Evolutionary conservation across 768 basidiomycete genomes (phyloP), one percentile per base, ranked within the genome.

Genomic region (Dioszegia crocea): DNA sequence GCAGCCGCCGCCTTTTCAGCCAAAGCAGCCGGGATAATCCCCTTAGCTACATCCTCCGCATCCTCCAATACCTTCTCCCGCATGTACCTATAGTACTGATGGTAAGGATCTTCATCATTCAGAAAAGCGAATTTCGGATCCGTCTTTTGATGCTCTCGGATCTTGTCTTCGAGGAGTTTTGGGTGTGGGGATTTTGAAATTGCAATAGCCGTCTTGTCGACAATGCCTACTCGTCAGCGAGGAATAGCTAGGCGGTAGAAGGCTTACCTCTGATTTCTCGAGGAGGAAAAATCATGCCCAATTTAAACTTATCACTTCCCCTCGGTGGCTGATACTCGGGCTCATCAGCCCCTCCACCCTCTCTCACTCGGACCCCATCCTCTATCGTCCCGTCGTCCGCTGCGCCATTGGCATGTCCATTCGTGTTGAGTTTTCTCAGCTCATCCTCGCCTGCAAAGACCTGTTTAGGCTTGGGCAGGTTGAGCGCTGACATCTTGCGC

Each of bases 71-170:
- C 84, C 74, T 85, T 86, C 47, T 91, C 89, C 80, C 94, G 84
- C 73, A 88, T 85, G 81, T 93, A 85, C 74, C 89, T 86, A 76
- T 99, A 99, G 80, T 99, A 98, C 61, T 89, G 89, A 86, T 98
- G 91, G 80, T 96, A 99, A 65, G 96, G 91, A 82, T 99, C 96
- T 48, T 85, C 84, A 62, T 90, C 87, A 80, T 94, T 94, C 77
- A 99, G 84, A 82, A 99, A 99, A 58, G 94, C 91, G 82, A 98
- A 99, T 80, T 96, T 94, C 57, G 92, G 91, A 81, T 98, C 94
- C 65, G 86, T 84, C 79, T 91, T 89, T 78, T 93, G 93, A 70
- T 89, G 88, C 79, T 97, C 92, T 68, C 92, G 86, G 77, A 99
- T 91, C 80, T 94, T 93, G 75, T 92, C 90, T 80, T 98, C 94